Evolutionary conservation across 345 rosid genomes (phyloP), one percentile per base, ranked within the genome.

Genomic region (Hevea brasiliensis): DNA sequence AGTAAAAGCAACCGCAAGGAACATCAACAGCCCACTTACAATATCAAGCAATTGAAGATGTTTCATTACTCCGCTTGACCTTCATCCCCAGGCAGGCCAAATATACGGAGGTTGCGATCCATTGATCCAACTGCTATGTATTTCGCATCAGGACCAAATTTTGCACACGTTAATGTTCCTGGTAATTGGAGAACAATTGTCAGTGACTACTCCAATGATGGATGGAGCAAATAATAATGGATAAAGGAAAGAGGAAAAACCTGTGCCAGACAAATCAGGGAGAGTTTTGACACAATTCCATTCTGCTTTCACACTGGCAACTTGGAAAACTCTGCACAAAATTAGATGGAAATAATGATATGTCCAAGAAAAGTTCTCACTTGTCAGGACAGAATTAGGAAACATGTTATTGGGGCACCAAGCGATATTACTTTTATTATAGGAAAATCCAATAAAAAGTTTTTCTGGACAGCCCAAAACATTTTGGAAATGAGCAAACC

Each of bases 201-300:
- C 37, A 21, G 37, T 61, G 54, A 24, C 29, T 21, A 41, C 53
- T 41, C 21, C n/a, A 42, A 5, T 42, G 27, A n/a, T 7, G 45
- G 50, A 42, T 42, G 44, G 9, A 54, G 23, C 48, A 48, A 14
- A 2, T 8, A 20, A 35, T 8, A 32, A 45, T 4, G 8, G 8
- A 15, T 32, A 48, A 40, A 51, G 64, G 10, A 20, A 2, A 12
- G 0, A 10, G 8, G 8, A 14, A 41, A 32, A 68, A 95, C 98
- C 97, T 80, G 94, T 91, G 83, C 99, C 99, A 0, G 99, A 95
- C 61, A 95, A 87, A 82, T 95, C 99, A n/a, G 97, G 98, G 51
- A 92, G 85, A 24, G 94, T 85, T 83, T 87, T 95, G 72, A 95
- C 70, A 66, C 92, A 86, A 82, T 87, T 90, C 99, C 99, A 95